Evolutionary conservation across 306 rosid genomes (phyloP), one percentile per base, ranked within the genome.

Genomic region (Cicer cuneatum): DNA sequence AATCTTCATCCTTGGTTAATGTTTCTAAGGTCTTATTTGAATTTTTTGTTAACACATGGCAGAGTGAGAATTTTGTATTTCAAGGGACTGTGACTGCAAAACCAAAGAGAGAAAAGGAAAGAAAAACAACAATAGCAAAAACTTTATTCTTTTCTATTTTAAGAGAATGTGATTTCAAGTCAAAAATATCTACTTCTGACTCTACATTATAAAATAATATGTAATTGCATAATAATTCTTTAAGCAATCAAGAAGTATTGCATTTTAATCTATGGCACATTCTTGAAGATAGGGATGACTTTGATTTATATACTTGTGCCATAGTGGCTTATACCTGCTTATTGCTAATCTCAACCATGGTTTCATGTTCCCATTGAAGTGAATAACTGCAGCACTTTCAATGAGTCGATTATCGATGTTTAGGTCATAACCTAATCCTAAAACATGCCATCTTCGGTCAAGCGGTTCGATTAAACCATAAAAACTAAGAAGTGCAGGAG

Each of bases 401-500:
- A 93, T 93, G 73, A 93, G 79, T 16, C 93, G 89, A 57, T 79
- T 82, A 80, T 93, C 97, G 33, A 93, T 80, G 51, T 89, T 89
- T 53, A 86, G 49, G 84, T 93, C 96, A 64, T 89, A 89, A 64
- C 98, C 97, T 77, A 93, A 76, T 75, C 98, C 98, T 75, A 93
- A 84, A 14, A 93, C 93, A 78, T 93, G 98, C 98, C 98, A 93
- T 91, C 98, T 93, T 80, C 98, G 80, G 62, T 93, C 98, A 63
- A 93, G 96, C 8, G 97, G 93, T 79, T 93, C 98, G 7, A 92
- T 91, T 71, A 91, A 90, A 77, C 98, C 98, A 72, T 91, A 91
- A 70, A 93, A 93, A 9, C 97, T 83, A 43, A 91, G 77, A 66
- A 93, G 97, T 13, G 93, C 98, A 24, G 97, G 86, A 53, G 98